A percentile compares a stretch with the other conserved stretches of the same genome.
Conservation (phyloP, 192 early-diverging fungal genomes). For the Coemansia sp. region DNA sequence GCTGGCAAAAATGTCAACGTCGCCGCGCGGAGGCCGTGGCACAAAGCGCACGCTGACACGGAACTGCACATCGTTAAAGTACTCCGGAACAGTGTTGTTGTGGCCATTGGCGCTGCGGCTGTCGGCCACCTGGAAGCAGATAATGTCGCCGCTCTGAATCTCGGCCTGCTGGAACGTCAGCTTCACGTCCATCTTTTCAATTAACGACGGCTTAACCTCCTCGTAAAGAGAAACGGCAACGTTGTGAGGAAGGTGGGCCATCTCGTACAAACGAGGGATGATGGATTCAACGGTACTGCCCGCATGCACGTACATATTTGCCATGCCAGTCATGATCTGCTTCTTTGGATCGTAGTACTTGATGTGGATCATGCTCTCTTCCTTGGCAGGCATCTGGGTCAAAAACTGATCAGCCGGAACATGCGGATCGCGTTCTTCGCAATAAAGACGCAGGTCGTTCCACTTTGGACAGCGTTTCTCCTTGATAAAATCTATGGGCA, state of each 20-base stretch:
- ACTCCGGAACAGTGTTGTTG: conserved; percentile 56
- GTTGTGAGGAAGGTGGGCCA: conserved; percentile 57
- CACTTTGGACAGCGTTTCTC: conserved; percentile 37
- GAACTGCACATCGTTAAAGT: conserved; percentile 76
- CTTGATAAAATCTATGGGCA: conserved; percentile 42
- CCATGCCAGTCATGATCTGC: conserved; percentile 61
- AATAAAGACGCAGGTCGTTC: conserved; percentile 54
- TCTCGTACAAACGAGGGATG: conserved; percentile 56
- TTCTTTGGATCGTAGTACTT: conserved; percentile 78
- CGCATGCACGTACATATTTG: conserved; percentile 56
- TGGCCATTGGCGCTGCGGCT: background rate
- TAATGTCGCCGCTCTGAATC: conserved; percentile 92
- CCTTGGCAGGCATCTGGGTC: conserved; percentile 3
- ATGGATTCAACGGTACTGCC: conserved; percentile 62
- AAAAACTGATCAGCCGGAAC: conserved; percentile 19
- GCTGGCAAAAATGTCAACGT: conserved; percentile 12
- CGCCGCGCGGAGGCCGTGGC: conserved; percentile 44
- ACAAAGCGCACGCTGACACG: conserved; percentile 75
- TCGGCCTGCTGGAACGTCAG: conserved; percentile 72
- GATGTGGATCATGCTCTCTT: conserved; percentile 69
- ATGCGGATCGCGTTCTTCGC: conserved; percentile 32
- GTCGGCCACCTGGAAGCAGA: conserved; percentile 68
- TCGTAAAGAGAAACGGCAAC: conserved; percentile 70
- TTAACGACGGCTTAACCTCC: conserved; percentile 93
- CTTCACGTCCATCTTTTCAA: conserved; percentile 71